Evolutionary conservation across 2,329 filamentous ascomycete genomes (phyloP).

Genomic region (Ceratocystis lukuohia): DNA sequence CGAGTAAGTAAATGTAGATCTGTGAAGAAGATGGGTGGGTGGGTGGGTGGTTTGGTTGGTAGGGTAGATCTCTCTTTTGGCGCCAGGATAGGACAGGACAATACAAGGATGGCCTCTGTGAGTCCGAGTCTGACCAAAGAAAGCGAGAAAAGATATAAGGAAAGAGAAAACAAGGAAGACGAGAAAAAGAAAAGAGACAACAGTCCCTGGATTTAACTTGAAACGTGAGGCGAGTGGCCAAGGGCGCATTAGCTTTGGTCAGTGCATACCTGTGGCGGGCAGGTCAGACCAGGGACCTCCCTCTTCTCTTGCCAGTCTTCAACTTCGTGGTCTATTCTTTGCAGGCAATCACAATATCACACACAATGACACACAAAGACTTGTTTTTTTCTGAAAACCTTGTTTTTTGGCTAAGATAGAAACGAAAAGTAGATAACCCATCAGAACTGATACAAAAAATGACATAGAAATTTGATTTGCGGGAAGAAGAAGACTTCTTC

Average conservation of each 20-base stretch:
- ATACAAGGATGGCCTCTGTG: background rate
- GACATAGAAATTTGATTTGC: slow-evolving; percentile 1
- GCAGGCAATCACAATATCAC: background rate
- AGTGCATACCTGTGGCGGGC: background rate
- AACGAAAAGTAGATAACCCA: background rate
- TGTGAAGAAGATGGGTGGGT: too few species aligned
- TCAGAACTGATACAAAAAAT: background rate
- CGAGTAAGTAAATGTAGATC: too few species aligned
- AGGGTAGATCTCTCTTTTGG: too few species aligned
- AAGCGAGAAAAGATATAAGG: background rate
- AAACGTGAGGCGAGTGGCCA: background rate
- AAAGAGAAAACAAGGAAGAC: background rate
- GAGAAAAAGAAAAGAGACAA: background rate
- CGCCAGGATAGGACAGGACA: background rate
- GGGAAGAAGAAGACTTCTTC: background rate
- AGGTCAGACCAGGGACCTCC: background rate
- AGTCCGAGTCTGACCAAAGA: background rate
- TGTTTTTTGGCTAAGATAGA: background rate
- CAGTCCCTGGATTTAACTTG: slow-evolving; percentile 18
- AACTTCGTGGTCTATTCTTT: too few species aligned
- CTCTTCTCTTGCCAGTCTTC: too few species aligned
- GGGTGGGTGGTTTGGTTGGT: too few species aligned
- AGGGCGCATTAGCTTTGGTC: background rate
- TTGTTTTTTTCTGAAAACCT: background rate
- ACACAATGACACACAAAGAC: background rate